Percentiles rank a stretch among this genome's conserved stretches.
These are phyloP conservation scores for Diaporthe longicolla DNA, from an alignment of 2,329 filamentous ascomycete genomes.

Conservation along the genomic window DNA sequence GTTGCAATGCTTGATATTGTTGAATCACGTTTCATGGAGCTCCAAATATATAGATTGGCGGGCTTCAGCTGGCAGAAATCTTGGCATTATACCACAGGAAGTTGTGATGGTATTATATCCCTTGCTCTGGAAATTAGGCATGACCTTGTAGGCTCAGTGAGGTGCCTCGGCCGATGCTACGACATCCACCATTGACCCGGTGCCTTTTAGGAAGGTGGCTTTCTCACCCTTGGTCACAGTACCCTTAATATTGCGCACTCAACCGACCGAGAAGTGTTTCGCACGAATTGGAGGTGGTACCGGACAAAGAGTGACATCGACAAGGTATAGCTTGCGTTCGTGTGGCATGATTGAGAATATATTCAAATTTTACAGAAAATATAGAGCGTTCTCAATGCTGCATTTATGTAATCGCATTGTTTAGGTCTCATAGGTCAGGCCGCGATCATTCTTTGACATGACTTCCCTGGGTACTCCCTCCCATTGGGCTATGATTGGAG, in stretches of 20 bases:
- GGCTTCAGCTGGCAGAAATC: neutral
- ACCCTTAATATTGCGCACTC: accelerated
- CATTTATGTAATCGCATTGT: no score
- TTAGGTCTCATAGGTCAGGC: no score
- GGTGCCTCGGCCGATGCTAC: neutral
- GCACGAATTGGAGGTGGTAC: no score
- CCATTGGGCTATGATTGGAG: no score
- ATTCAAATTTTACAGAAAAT: no score
- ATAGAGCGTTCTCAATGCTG: no score
- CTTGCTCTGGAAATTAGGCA: neutral
- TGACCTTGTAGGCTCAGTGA: neutral
- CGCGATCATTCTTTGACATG: no score
- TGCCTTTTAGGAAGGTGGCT: neutral
- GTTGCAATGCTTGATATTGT: neutral
- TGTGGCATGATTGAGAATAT: no score
- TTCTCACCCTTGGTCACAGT: neutral
- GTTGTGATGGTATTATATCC: neutral
- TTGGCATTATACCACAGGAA: neutral
- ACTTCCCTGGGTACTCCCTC: no score
- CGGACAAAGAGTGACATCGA: no score
- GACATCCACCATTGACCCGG: neutral
- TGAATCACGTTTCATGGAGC: neutral
- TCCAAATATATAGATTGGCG: neutral
- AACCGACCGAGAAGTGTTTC: neutral
- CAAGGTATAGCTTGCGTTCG: no score